phyloP scores from a whole-genome alignment of 371 early-diverging fungal species.

The Mucor mucedo region DNA sequence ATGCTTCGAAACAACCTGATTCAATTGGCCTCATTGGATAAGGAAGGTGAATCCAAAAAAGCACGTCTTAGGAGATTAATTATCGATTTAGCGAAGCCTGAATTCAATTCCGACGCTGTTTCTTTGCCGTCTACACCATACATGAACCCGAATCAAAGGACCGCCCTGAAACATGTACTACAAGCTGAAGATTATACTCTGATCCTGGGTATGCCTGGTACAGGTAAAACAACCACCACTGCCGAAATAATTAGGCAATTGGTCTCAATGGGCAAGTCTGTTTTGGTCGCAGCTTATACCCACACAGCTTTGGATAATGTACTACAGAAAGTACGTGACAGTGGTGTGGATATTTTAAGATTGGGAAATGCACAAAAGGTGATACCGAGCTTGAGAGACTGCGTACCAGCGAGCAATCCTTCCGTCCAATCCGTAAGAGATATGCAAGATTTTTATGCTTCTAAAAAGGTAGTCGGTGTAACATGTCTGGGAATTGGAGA shows the following conservation, averaged over 20 bases:
- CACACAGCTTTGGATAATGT: conserved; percentile 97
- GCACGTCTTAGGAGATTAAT: conserved; percentile 63
- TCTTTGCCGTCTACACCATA: conserved; percentile 9
- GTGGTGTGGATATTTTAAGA: conserved; percentile 67
- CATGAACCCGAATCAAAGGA: conserved; percentile 74
- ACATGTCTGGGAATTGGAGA: conserved; percentile 91
- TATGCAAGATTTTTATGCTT: conserved; percentile 62
- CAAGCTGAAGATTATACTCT: conserved; percentile 88
- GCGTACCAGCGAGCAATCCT: conserved; percentile 53
- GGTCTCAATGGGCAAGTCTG: conserved; percentile 71
- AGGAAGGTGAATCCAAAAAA: conserved; percentile 49
- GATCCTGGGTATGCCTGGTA: conserved; percentile 99
- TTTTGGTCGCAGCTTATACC: conserved; percentile 95
- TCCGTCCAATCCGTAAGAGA: conserved; percentile 58
- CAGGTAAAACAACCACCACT: conserved; percentile 97
- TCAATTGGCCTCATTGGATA: conserved; percentile 59
- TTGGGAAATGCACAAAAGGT: conserved; percentile 79
- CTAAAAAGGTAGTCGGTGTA: conserved; percentile 79
- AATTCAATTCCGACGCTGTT: conserved; percentile 34
- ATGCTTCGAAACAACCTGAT: conserved; percentile 79
- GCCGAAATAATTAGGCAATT: conserved; percentile 81
- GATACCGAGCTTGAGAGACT: conserved; percentile 45
- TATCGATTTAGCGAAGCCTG: conserved; percentile 81
- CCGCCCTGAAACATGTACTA: conserved; percentile 64
- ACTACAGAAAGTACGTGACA: conserved; percentile 74